These are phyloP conservation scores for Macrophomina pseudophaseolina DNA, from an alignment of 2,329 filamentous ascomycete species.

Conservation along the genomic window DNA sequence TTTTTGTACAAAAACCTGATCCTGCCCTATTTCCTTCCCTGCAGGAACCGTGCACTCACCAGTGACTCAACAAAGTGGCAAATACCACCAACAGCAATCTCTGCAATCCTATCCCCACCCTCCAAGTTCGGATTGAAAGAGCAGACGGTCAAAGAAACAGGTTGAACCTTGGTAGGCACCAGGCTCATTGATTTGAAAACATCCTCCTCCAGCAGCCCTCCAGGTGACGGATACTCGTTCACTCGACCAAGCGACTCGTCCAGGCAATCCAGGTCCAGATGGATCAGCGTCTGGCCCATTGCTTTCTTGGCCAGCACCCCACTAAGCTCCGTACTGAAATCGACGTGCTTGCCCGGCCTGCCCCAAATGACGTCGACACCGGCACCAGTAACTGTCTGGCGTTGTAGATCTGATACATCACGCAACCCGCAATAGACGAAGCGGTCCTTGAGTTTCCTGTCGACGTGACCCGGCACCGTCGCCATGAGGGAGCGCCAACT, in stretches of 20 bases:
- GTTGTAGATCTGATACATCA: slow-evolving; percentile 38
- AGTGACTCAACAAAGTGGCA: slow-evolving; percentile 15
- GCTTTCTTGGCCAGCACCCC: neutral
- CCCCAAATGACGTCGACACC: slow-evolving; percentile 32
- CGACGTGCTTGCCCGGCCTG: slow-evolving; percentile 6
- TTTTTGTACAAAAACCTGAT: no score
- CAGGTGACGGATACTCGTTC: slow-evolving; percentile 44
- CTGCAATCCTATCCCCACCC: slow-evolving; percentile 30
- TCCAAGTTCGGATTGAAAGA: slow-evolving; percentile 30
- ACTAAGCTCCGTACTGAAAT: slow-evolving; percentile 26
- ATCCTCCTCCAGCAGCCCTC: slow-evolving; percentile 36
- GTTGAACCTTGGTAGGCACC: slow-evolving; percentile 27
- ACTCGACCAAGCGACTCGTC: slow-evolving; percentile 43
- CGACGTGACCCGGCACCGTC: slow-evolving; percentile 39
- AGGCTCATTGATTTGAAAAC: slow-evolving; percentile 28
- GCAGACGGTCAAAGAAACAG: slow-evolving; percentile 28
- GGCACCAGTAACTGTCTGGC: slow-evolving; percentile 38
- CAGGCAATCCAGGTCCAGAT: slow-evolving; percentile 45
- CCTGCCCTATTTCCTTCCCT: neutral
- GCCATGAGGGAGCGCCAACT: slow-evolving; percentile 40
- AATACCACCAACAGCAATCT: slow-evolving; percentile 27
- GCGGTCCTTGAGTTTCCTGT: slow-evolving; percentile 16
- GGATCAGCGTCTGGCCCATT: slow-evolving; percentile 36
- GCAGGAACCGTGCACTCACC: neutral
- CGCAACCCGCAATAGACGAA: slow-evolving; percentile 38